These are phyloP conservation scores for Bauhinia variegata DNA, from an alignment of 306 rosid genomes.

Conservation along the genomic window DNA sequence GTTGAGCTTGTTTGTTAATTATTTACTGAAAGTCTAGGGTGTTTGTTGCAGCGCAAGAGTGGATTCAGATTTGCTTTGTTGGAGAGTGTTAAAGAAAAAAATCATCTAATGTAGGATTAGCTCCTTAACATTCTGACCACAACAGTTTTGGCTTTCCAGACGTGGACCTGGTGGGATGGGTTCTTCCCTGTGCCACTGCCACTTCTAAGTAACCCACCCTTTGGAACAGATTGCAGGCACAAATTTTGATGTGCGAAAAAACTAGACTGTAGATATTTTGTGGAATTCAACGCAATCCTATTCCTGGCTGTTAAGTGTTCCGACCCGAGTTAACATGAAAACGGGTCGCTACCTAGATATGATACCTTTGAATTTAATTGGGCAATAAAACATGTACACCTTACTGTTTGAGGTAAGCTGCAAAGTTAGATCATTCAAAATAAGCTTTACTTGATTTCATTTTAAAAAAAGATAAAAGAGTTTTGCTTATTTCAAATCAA, in stretches of 20 bases:
- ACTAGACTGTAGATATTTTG: neutral
- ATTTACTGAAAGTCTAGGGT: neutral
- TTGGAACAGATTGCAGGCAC: neutral
- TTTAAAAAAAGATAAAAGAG: no score
- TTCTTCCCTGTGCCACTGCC: constrained; percentile 47
- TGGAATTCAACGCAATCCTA: neutral
- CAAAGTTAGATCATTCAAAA: no score
- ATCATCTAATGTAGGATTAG: neutral
- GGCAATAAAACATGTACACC: no score
- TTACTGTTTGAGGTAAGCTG: no score
- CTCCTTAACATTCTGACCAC: neutral
- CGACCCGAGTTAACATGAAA: neutral
- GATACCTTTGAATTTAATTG: no score
- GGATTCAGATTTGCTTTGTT: constrained; percentile 44
- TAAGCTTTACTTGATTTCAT: no score
- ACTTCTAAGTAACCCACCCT: constrained; percentile 26
- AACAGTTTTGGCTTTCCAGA: constrained; percentile 41
- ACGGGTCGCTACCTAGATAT: no score
- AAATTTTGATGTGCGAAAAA: neutral
- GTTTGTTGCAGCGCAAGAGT: constrained; percentile 40
- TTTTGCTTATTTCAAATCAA: no score
- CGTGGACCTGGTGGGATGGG: constrained; percentile 41
- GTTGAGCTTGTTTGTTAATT: neutral
- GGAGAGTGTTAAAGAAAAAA: constrained; percentile 39
- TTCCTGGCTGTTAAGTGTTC: neutral